Conservation (phyloP, 2,329 filamentous ascomycete genomes). For the Epichloe scottii region DNA sequence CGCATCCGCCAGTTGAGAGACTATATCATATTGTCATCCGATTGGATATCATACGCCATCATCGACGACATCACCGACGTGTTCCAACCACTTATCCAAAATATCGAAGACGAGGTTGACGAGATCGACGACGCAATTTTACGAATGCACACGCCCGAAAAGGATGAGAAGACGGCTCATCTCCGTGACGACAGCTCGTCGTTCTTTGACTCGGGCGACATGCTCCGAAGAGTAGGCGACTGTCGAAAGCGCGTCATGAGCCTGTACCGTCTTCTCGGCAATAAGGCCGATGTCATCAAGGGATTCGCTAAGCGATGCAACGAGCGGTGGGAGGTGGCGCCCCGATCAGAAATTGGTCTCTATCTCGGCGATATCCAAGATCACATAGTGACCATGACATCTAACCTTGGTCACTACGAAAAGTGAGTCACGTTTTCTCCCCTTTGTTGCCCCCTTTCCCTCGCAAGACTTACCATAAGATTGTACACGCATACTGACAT, state of each 20-base stretch:
- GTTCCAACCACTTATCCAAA: constrained; percentile 82
- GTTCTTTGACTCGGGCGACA: constrained; percentile 48
- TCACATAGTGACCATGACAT: constrained; percentile 98
- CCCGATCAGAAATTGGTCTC: constrained; percentile 88
- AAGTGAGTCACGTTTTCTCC: constrained; percentile 47
- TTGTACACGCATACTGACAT: background rate
- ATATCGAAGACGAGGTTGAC: constrained; percentile 91
- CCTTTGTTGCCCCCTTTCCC: background rate
- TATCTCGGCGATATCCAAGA: constrained; percentile 98
- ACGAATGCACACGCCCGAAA: constrained; percentile 56
- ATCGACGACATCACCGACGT: constrained; percentile 98
- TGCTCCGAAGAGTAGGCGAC: constrained; percentile 85
- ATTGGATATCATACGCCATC: constrained; percentile 97
- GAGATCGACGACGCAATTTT: constrained; percentile 91
- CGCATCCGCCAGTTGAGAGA: constrained; percentile 88
- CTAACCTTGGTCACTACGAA: constrained; percentile 90
- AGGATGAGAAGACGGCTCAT: constrained; percentile 32
- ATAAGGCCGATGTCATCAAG: constrained; percentile 98
- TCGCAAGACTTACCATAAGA: background rate
- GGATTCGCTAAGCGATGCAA: constrained; percentile 97
- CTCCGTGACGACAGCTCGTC: constrained; percentile 32
- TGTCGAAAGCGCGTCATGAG: constrained; percentile 97
- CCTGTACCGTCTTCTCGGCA: constrained; percentile 80
- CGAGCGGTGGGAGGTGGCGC: constrained; percentile 93
- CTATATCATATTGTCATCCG: constrained; percentile 81